phyloP scores from a whole-genome alignment of 2,329 filamentous ascomycete species.

The Exophiala mesophila region DNA sequence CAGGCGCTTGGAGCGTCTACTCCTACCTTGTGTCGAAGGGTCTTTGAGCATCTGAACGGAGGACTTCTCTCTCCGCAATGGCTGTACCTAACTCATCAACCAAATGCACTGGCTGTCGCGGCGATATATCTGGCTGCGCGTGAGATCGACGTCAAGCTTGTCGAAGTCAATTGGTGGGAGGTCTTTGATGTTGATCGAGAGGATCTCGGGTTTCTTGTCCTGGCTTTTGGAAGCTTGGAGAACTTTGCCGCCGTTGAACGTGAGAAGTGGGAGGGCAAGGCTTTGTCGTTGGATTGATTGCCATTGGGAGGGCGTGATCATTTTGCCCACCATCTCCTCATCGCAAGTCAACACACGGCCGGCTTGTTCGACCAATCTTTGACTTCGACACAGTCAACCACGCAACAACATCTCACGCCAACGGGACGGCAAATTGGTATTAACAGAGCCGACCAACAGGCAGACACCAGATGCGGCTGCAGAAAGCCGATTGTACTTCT shows the following conservation, averaged over 20 bases:
- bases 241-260: slow-evolving; percentile 61
- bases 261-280: slow-evolving; percentile 45
- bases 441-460: no score
- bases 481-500: no score
- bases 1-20: slow-evolving; percentile 70
- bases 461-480: no score
- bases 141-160: slow-evolving; percentile 71
- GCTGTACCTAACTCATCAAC: slow-evolving; percentile 88
- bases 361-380: no score
- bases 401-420: no score
- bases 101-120: slow-evolving; percentile 75
- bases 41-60: slow-evolving; percentile 77
- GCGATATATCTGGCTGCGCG: slow-evolving; percentile 85
- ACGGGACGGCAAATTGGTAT: no score
- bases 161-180: slow-evolving; percentile 87
- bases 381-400: no score
- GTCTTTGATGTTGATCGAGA: slow-evolving; percentile 95
- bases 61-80: slow-evolving; percentile 81
- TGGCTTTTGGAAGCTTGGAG: slow-evolving; percentile 74
- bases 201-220: slow-evolving; percentile 86
- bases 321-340: no score
- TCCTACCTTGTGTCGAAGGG: slow-evolving; percentile 56
- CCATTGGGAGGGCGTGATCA: no score
- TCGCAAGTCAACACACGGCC: no score
- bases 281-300: slow-evolving; percentile 16